These are phyloP conservation scores for Crepidotus sp. DNA, from an alignment of 1,284 basidiomycete genomes.

Conservation along the genomic window DNA sequence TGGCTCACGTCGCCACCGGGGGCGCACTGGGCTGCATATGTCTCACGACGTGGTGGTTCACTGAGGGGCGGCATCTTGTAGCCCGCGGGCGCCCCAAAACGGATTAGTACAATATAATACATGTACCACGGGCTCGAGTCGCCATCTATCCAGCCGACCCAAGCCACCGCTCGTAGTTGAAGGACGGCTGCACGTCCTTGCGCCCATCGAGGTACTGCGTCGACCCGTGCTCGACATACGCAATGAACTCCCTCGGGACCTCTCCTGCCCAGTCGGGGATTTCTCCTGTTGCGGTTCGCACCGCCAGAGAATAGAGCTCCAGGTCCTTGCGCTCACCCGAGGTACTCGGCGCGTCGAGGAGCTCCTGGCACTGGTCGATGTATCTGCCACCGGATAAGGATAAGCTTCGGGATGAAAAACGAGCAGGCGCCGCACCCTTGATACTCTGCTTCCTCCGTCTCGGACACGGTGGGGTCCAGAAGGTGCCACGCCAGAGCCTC, in stretches of 20 bases:
- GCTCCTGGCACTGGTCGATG: slow-evolving; percentile 61
- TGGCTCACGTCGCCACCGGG: slow-evolving; percentile 36
- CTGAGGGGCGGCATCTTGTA: slow-evolving; percentile 23
- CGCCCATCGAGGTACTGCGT: slow-evolving; percentile 27
- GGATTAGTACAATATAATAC: slow-evolving; percentile 2
- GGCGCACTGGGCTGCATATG: slow-evolving; percentile 31
- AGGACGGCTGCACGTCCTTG: slow-evolving; percentile 30
- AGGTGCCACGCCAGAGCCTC: slow-evolving; percentile 54
- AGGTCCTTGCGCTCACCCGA: slow-evolving; percentile 46
- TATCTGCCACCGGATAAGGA: slow-evolving; percentile 35
- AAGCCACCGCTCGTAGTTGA: slow-evolving; percentile 35
- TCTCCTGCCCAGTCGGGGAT: slow-evolving; percentile 31
- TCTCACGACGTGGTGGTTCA: slow-evolving; percentile 39
- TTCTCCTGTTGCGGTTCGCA: slow-evolving; percentile 40
- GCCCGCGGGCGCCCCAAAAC: slow-evolving; percentile 3
- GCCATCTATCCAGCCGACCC: slow-evolving; percentile 10
- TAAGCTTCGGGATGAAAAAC: neutral
- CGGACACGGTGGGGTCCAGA: slow-evolving; percentile 58
- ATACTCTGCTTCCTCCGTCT: slow-evolving; percentile 70
- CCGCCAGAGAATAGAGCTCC: slow-evolving; percentile 46
- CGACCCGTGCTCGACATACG: slow-evolving; percentile 33
- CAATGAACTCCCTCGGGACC: slow-evolving; percentile 32
- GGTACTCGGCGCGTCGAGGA: slow-evolving; percentile 46
- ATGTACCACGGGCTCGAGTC: neutral
- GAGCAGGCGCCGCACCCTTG: slow-evolving; percentile 44